A percentile compares a stretch with the other conserved stretches of the same genome.
phyloP scores from a whole-genome alignment of 2,329 filamentous ascomycete species.

The Coniochaeta sp. region DNA sequence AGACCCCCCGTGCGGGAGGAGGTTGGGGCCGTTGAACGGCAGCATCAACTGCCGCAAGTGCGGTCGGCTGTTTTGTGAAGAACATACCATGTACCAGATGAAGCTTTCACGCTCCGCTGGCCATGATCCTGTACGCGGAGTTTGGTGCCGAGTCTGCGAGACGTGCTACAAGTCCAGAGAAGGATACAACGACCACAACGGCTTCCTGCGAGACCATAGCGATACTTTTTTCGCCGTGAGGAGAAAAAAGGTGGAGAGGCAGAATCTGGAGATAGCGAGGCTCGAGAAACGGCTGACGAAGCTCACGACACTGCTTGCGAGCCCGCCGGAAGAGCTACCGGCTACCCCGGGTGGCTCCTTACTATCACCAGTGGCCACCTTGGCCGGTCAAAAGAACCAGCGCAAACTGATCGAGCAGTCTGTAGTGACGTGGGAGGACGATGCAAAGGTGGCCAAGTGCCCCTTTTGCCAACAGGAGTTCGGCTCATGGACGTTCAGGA shows the following conservation, averaged over 20 bases:
- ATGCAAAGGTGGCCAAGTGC: constrained; percentile 70
- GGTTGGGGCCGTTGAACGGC: constrained; percentile 70
- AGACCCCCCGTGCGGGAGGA: constrained; percentile 78
- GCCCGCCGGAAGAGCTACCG: constrained; percentile 58
- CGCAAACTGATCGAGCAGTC: constrained; percentile 83
- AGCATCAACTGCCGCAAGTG: constrained; percentile 92
- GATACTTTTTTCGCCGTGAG: constrained; percentile 63
- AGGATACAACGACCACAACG: constrained; percentile 86
- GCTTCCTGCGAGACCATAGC: constrained; percentile 65
- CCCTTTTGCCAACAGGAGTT: constrained; percentile 97
- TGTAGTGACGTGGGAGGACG: constrained; percentile 92
- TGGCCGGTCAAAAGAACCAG: constrained; percentile 64
- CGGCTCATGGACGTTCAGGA: constrained; percentile 81
- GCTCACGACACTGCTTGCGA: constrained; percentile 75
- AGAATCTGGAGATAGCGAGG: constrained; percentile 79
- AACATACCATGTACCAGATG: constrained; percentile 99
- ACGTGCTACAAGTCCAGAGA: constrained; percentile 98
- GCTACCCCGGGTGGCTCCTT: constrained; percentile 38
- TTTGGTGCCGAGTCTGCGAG: constrained; percentile 94
- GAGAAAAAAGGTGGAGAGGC: constrained; percentile 72
- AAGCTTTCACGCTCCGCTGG: constrained; percentile 83
- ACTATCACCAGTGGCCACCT: constrained; percentile 51
- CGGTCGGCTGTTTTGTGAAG: constrained; percentile 88
- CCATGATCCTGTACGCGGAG: constrained; percentile 82
- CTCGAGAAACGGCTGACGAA: constrained; percentile 89